Percentiles rank a stretch among this genome's conserved stretches.
These are phyloP conservation scores for Saksenaea oblongispora DNA, from an alignment of 371 early-diverging fungal species.

Conservation along the genomic window DNA sequence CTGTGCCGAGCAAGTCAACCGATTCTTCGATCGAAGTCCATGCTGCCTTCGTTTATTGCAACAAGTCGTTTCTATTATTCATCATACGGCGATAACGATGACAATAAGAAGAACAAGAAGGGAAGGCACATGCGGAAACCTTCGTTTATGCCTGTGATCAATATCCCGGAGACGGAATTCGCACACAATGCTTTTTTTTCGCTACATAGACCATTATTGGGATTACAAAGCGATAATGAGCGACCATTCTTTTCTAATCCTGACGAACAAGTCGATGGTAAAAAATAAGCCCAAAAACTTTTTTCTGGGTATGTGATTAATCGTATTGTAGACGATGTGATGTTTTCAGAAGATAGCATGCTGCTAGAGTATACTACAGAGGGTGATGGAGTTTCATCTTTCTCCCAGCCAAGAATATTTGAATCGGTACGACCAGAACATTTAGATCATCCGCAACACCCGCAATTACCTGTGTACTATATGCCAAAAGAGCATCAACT, in stretches of 20 bases:
- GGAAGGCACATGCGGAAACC: not conserved
- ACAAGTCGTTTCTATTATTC: not conserved
- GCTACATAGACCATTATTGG: conserved; percentile 49
- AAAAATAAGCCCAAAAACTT: not conserved
- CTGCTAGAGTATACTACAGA: not conserved
- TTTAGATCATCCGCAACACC: not conserved
- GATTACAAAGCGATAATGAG: conserved; percentile 37
- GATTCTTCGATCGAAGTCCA: not conserved
- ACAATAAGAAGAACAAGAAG: not conserved
- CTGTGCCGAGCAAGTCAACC: not conserved
- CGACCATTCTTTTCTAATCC: conserved; percentile 35
- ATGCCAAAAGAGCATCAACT: conserved; percentile 48
- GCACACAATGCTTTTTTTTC: conserved; percentile 54
- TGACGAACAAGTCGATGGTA: conserved; percentile 30
- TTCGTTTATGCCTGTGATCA: conserved; percentile 52
- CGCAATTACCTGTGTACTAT: conserved; percentile 33
- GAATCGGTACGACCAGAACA: conserved; percentile 4
- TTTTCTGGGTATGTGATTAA: conserved; percentile 10
- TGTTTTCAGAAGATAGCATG: not conserved
- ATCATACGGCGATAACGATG: not conserved
- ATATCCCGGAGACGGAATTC: conserved; percentile 51
- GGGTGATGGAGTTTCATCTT: not conserved
- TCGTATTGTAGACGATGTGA: not conserved
- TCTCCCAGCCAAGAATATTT: not conserved
- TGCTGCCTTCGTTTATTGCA: not conserved